Conservation (phyloP, 2,329 filamentous ascomycete genomes). For the Epicoccum sorghinum region DNA sequence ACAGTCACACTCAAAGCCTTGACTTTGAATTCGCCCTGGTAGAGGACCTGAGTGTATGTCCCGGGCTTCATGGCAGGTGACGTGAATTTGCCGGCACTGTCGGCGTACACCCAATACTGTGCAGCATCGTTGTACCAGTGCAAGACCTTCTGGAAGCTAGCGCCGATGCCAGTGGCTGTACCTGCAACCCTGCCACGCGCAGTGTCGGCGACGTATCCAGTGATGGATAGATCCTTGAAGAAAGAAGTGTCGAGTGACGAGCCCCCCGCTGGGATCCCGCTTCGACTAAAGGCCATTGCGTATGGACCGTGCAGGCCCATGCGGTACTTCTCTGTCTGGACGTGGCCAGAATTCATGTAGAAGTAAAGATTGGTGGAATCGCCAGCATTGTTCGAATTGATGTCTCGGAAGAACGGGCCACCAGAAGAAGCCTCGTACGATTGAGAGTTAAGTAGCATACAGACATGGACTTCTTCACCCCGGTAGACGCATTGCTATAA, state of each 20-base stretch:
- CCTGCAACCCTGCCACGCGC: slow-evolving; percentile 66
- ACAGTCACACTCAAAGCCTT: slow-evolving; percentile 55
- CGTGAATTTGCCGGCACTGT: slow-evolving; percentile 62
- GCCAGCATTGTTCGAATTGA: slow-evolving; percentile 69
- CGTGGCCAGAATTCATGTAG: slow-evolving; percentile 71
- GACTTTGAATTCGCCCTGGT: slow-evolving; percentile 64
- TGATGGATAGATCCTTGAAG: slow-evolving; percentile 63
- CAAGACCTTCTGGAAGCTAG: slow-evolving; percentile 61
- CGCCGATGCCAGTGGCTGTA: slow-evolving; percentile 63
- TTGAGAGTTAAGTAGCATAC: slow-evolving; percentile 62
- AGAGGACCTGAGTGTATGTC: slow-evolving; percentile 71
- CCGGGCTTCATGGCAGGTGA: slow-evolving; percentile 71
- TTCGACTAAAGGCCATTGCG: slow-evolving; percentile 64
- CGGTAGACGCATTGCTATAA: slow-evolving; percentile 65
- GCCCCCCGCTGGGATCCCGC: slow-evolving; percentile 57
- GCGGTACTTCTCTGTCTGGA: slow-evolving; percentile 63
- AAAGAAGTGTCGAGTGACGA: slow-evolving; percentile 60
- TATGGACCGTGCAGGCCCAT: slow-evolving; percentile 72
- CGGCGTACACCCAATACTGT: slow-evolving; percentile 70
- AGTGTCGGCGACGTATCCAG: slow-evolving; percentile 62
- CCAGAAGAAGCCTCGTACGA: slow-evolving; percentile 68
- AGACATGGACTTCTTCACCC: slow-evolving; percentile 60
- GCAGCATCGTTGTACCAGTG: slow-evolving; percentile 69
- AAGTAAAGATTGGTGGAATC: slow-evolving; percentile 65
- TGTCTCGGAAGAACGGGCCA: slow-evolving; percentile 68